Conservation (phyloP, 768 basidiomycete genomes). For the Hericium alpestre region DNA sequence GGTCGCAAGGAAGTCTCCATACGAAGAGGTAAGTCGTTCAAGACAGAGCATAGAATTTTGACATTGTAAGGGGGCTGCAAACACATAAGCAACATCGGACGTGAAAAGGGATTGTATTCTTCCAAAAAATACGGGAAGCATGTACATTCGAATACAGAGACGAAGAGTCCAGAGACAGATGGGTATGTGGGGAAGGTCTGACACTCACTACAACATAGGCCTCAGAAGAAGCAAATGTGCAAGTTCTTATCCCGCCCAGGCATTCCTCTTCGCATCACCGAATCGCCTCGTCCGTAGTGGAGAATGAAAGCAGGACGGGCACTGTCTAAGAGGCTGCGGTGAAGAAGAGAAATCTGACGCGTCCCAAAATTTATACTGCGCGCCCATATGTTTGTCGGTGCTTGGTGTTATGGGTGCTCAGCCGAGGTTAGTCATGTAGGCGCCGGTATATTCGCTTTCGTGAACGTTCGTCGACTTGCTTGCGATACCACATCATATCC, state of each 20-base stretch:
- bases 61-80: too few species aligned
- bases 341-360: background rate
- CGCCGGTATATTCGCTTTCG: background rate
- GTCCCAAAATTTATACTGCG: background rate
- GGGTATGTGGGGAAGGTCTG: slow-evolving; percentile 52
- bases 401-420: background rate
- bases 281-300: slow-evolving; percentile 55
- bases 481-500: background rate
- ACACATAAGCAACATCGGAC: too few species aligned
- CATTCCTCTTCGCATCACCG: slow-evolving; percentile 51
- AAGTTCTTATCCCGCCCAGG: slow-evolving; percentile 52
- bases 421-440: background rate
- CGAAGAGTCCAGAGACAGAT: background rate
- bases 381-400: slow-evolving; percentile 6
- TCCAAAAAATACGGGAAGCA: too few species aligned
- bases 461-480: background rate
- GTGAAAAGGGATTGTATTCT: too few species aligned
- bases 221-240: slow-evolving; percentile 24
- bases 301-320: slow-evolving; percentile 37
- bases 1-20: too few species aligned
- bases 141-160: background rate
- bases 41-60: too few species aligned
- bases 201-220: slow-evolving; percentile 40
- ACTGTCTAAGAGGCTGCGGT: slow-evolving; percentile 67
- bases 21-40: too few species aligned